phyloP scores from a whole-genome alignment of 768 basidiomycete genomes.

The Phylloporus sp. region DNA sequence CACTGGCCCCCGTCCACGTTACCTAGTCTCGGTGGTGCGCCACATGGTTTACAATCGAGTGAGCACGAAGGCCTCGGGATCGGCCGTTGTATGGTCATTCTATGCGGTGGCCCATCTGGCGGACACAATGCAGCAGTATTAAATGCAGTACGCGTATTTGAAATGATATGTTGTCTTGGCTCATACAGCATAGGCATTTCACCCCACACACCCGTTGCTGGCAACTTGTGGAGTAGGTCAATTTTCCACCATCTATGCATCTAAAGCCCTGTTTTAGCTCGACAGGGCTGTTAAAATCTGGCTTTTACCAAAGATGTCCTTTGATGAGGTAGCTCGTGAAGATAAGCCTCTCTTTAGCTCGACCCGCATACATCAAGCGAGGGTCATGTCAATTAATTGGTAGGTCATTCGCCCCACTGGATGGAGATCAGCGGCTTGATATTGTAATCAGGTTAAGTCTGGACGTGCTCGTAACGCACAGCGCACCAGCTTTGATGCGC shows the following conservation, averaged over 20 bases:
- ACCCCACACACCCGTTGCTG: constrained; percentile 57
- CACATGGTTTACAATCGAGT: constrained; percentile 61
- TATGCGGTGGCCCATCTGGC: constrained; percentile 69
- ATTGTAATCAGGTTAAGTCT: constrained; percentile 44
- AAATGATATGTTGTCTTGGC: not conserved
- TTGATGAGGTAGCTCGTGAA: constrained; percentile 47
- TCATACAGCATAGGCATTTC: constrained; percentile 53
- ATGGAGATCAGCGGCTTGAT: not conserved
- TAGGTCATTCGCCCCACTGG: constrained; percentile 18
- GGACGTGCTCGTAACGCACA: constrained; percentile 54
- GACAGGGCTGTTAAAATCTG: constrained; percentile 78
- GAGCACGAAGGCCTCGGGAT: constrained; percentile 58
- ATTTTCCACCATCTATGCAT: not conserved
- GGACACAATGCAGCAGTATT: constrained; percentile 71
- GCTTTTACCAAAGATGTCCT: constrained; percentile 44
- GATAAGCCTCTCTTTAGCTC: constrained; percentile 79
- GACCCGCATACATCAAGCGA: constrained; percentile 58
- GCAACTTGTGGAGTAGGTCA: constrained; percentile 72
- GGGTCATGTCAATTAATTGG: constrained; percentile 65
- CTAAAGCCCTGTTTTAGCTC: constrained; percentile 39
- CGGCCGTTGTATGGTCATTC: constrained; percentile 57
- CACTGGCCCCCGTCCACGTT: constrained; percentile 50
- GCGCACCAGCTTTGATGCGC: constrained; percentile 49
- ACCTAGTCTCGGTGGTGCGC: constrained; percentile 59
- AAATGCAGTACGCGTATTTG: constrained; percentile 45